Conservation (phyloP, 805 yeast genomes). For the Scheffersomyces spartinae region DNA sequence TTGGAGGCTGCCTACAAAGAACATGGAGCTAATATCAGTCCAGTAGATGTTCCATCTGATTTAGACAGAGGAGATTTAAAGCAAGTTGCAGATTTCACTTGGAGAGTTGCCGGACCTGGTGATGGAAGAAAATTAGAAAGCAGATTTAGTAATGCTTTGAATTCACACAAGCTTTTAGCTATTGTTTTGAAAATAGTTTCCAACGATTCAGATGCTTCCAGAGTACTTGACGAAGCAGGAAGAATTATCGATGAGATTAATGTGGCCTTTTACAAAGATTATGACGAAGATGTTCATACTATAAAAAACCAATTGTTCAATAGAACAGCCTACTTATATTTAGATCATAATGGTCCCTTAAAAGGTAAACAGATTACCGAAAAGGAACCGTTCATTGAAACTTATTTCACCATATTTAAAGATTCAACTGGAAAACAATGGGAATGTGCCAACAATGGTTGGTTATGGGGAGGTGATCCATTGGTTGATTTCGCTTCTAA, state of each 20-base stretch:
- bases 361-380: constrained; percentile 50
- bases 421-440: constrained; percentile 42
- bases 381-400: constrained; percentile 59
- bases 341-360: constrained; percentile 76
- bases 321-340: constrained; percentile 63
- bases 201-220: constrained; percentile 12
- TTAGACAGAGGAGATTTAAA: constrained; percentile 26
- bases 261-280: constrained; percentile 54
- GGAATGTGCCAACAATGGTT: constrained; percentile 88
- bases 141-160: constrained; percentile 45
- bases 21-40: constrained; percentile 6
- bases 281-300: constrained; percentile 59
- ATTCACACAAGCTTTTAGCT: constrained; percentile 38
- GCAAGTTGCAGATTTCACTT: constrained; percentile 38
- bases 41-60: constrained; percentile 32
- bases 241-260: constrained; percentile 69
- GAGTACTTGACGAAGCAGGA: constrained; percentile 28
- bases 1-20: constrained; percentile 28
- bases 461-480: constrained; percentile 98
- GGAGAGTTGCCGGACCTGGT: constrained; percentile 26
- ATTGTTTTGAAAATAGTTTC: constrained; percentile 27
- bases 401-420: constrained; percentile 71
- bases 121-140: constrained; percentile 33
- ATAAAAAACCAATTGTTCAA: constrained; percentile 63
- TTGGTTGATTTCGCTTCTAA: constrained; percentile 84